Percentiles rank a stretch among this genome's conserved stretches.
These are phyloP conservation scores for Aspergillus sp. DNA, from an alignment of 2,329 filamentous ascomycete genomes.

Conservation along the genomic window DNA sequence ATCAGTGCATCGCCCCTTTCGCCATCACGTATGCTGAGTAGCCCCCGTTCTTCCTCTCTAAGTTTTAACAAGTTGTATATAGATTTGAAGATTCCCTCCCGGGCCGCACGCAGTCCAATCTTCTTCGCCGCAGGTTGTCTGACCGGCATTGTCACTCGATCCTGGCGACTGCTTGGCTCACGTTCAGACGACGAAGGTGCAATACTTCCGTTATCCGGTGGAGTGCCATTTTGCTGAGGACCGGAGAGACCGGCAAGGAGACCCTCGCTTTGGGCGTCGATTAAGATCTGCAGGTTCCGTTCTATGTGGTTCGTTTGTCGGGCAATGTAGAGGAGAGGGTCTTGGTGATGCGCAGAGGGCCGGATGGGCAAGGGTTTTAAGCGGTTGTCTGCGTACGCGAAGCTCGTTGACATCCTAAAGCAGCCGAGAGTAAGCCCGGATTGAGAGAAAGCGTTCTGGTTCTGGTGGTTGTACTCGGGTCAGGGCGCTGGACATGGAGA, in stretches of 20 bases:
- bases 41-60: conserved; percentile 48
- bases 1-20: conserved; percentile 41
- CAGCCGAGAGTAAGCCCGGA: neutral
- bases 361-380: conserved; percentile 23
- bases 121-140: conserved; percentile 37
- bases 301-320: conserved; percentile 48
- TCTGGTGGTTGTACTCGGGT: no score
- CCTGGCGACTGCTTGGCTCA: conserved; percentile 18
- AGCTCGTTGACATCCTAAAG: conserved; percentile 23
- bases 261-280: conserved; percentile 54
- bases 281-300: conserved; percentile 49
- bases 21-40: conserved; percentile 40
- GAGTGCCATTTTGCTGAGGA: conserved; percentile 32
- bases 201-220: conserved; percentile 39
- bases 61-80: conserved; percentile 50
- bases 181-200: conserved; percentile 23
- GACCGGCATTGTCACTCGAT: conserved; percentile 30
- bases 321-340: conserved; percentile 44
- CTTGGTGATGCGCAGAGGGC: conserved; percentile 24
- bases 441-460: no score
- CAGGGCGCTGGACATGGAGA: no score
- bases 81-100: conserved; percentile 49
- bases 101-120: conserved; percentile 45
- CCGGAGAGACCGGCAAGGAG: conserved; percentile 43
- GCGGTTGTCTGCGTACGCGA: conserved; percentile 18